Base-by-base conservation (phyloP, 2,329 filamentous ascomycete species). In the Iodosphaeria phyllophila region DNA sequence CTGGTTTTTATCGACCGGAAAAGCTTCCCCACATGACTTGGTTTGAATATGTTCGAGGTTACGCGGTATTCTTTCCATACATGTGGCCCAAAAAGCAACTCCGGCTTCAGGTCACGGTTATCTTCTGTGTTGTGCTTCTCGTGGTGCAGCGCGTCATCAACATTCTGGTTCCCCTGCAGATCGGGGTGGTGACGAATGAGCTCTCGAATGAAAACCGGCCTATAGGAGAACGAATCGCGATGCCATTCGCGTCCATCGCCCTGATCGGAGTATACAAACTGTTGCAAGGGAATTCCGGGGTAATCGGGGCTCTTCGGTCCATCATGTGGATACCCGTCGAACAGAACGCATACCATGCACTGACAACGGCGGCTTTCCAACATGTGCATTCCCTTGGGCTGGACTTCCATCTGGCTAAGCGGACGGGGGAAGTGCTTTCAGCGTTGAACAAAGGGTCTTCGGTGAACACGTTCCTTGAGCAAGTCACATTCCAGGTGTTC, bases 361-460 rank as follows among this genome's bases (percentile, higher is more conserved):
- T 98, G 30, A 92, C 84, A 5, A 89, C 89, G 2, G 84, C 89
- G 10, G 82, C 86, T 8, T 98, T 98, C 44, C 86, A 95, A 52
- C 89, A 98, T 46, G 89, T 98, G 13, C 89, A 98, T 49, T 75
- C 76, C 25, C 69, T 98, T 17, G 93, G 84, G 47, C 63, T 95
- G 35, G 89, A 95, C 46, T 98, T 98, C 42, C 89, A 98, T 44
- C 65, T 95, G 3, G 83, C 82, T 26, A 98, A 98, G 53, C 80
- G 86, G 42, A 98, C 89, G 0, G 89, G 89, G 33, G 89, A 98
- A 50, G 83, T 98, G 7, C 58, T 95, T 10, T 95, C 86, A 9
- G 89, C 89, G 1, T 61, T 98, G 35, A 92, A 89, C 54, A 98
- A 98, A 48, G 89, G 89, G 22, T 84, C 76, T 31, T 79, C 86